Conservation (phyloP, 2,329 filamentous ascomycete genomes). For the Fusarium sp. region DNA sequence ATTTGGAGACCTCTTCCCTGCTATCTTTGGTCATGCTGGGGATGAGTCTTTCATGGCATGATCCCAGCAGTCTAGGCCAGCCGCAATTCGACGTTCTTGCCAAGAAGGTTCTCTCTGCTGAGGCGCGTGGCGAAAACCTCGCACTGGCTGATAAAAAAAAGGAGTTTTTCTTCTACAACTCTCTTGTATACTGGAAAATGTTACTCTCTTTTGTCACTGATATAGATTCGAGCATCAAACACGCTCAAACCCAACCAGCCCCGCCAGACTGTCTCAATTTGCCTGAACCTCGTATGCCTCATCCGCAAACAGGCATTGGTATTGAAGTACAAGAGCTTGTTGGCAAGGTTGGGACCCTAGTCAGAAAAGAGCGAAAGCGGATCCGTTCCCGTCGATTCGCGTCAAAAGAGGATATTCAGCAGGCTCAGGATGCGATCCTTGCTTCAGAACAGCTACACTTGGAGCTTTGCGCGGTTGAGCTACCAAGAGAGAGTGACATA, state of each 20-base stretch:
- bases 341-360: slow-evolving; percentile 44
- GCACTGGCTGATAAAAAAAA: slow-evolving; percentile 42
- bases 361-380: slow-evolving; percentile 45
- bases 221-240: slow-evolving; percentile 16
- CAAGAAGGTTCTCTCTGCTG: slow-evolving; percentile 30
- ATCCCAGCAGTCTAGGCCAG: slow-evolving; percentile 66
- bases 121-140: slow-evolving; percentile 10
- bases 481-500: slow-evolving; percentile 37
- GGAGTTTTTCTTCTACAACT: slow-evolving; percentile 48
- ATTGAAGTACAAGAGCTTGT: slow-evolving; percentile 48
- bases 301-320: slow-evolving; percentile 48
- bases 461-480: slow-evolving; percentile 33
- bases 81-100: slow-evolving; percentile 40
- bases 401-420: slow-evolving; percentile 47
- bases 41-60: slow-evolving; percentile 72
- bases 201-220: slow-evolving; percentile 48
- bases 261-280: slow-evolving; percentile 23
- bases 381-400: slow-evolving; percentile 42
- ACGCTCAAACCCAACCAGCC: slow-evolving; percentile 21
- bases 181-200: slow-evolving; percentile 49
- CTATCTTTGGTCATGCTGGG: slow-evolving; percentile 72
- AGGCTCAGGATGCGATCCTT: slow-evolving; percentile 43
- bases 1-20: slow-evolving; percentile 67
- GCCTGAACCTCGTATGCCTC: slow-evolving; percentile 44
- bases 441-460: slow-evolving; percentile 37